These are phyloP conservation scores for Amanita subjunquillea DNA, from an alignment of 768 basidiomycete genomes.

Conservation along the genomic window DNA sequence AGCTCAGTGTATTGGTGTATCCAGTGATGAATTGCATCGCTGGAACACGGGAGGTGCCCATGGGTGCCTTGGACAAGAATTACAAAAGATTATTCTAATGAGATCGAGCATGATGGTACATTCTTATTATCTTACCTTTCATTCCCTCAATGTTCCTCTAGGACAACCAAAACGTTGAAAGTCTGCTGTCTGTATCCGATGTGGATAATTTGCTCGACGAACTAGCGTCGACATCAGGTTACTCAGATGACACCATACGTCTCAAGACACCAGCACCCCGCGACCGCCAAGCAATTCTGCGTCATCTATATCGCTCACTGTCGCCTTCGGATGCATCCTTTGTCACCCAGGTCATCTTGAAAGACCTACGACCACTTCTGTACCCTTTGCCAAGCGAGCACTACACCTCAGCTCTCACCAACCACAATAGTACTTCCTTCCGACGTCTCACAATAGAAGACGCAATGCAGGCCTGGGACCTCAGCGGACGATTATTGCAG, in stretches of 20 bases:
- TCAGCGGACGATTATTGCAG: slow-evolving; percentile 36
- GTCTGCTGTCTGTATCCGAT: slow-evolving; percentile 31
- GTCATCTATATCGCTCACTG: slow-evolving; percentile 47
- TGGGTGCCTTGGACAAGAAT: slow-evolving; percentile 67
- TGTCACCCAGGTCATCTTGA: slow-evolving; percentile 81
- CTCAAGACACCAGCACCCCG: slow-evolving; percentile 18
- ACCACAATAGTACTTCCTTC: slow-evolving; percentile 49
- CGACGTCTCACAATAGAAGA: slow-evolving; percentile 45
- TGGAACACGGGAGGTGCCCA: slow-evolving; percentile 33
- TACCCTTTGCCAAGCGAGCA: slow-evolving; percentile 51
- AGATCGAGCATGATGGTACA: slow-evolving; percentile 3
- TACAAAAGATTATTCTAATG: slow-evolving; percentile 32
- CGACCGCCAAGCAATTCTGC: slow-evolving; percentile 30
- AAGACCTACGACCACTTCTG: slow-evolving; percentile 73
- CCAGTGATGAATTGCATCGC: slow-evolving; percentile 17
- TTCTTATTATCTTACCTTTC: slow-evolving; percentile 20
- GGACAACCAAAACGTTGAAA: slow-evolving; percentile 5
- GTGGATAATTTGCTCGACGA: slow-evolving; percentile 65
- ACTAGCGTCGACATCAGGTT: slow-evolving; percentile 58
- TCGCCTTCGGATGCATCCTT: slow-evolving; percentile 55
- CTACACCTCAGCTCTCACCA: slow-evolving; percentile 37
- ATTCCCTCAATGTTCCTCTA: not conserved
- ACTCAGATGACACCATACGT: slow-evolving; percentile 41
- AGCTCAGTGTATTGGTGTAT: slow-evolving; percentile 33
- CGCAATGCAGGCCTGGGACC: slow-evolving; percentile 70